These are phyloP conservation scores for Mediolabrus comicus DNA, from an alignment of 108 stramenopile species.

Conservation along the genomic window DNA sequence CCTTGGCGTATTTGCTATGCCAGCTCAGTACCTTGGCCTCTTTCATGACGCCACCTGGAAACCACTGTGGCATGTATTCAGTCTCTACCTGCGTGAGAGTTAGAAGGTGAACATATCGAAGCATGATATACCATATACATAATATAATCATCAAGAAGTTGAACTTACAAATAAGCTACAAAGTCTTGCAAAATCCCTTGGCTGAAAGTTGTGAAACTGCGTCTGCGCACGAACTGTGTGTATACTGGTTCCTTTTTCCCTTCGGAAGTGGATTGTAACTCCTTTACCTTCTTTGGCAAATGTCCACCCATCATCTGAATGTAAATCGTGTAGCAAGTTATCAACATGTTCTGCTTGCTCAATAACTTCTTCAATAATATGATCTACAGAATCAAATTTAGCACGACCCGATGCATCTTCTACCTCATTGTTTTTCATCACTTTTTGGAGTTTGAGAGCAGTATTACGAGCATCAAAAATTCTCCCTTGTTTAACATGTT, in stretches of 20 bases:
- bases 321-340: constrained; percentile 6
- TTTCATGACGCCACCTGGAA: constrained; percentile 18
- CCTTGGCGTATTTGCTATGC: constrained; percentile 24
- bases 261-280: constrained; percentile 25
- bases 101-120: background rate
- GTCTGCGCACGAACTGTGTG: constrained; percentile 12
- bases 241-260: constrained; percentile 8
- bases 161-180: constrained; percentile 15
- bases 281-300: constrained; percentile 16
- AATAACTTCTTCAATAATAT: constrained; percentile 6
- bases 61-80: constrained; percentile 8
- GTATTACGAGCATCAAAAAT: constrained; percentile 3
- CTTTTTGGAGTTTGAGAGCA: background rate
- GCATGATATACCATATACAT: background rate
- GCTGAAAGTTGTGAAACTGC: constrained; percentile 8
- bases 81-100: constrained; percentile 6
- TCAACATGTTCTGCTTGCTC: constrained; percentile 23
- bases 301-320: constrained; percentile 26
- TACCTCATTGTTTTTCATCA: background rate
- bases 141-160: background rate
- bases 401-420: background rate
- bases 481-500: background rate
- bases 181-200: constrained; percentile 22
- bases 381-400: constrained; percentile 4
- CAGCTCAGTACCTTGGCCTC: constrained; percentile 12